phyloP scores from a whole-genome alignment of 225 moss, liverwort and hornwort genomes.

The Antitrichia curtipendula region DNA sequence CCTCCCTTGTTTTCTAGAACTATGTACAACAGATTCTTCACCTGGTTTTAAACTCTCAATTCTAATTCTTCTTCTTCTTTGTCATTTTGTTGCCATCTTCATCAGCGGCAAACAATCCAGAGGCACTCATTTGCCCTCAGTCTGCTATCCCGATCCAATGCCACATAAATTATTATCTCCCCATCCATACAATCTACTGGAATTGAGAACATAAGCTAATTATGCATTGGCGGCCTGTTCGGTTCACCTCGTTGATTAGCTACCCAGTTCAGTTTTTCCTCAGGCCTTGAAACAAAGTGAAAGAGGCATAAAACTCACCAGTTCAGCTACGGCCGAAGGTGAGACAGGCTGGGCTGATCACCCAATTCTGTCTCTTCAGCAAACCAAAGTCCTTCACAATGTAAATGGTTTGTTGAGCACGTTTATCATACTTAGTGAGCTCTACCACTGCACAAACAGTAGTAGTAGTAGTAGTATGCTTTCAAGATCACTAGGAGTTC shows the following conservation, averaged over 20 bases:
- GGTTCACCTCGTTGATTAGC: not conserved
- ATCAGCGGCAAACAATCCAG: too few relatives aligned
- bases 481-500: not conserved
- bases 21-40: not conserved
- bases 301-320: not conserved
- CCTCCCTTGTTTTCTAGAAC: not conserved
- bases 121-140: not conserved
- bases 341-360: not conserved
- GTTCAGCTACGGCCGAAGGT: not conserved
- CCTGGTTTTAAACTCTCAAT: too few relatives aligned
- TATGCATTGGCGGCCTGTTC: not conserved
- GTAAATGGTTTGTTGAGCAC: not conserved
- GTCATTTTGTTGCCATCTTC: not conserved
- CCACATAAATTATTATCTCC: too few relatives aligned
- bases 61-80: too few relatives aligned
- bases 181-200: not conserved
- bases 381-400: not conserved
- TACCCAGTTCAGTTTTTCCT: not conserved
- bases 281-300: not conserved
- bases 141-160: not conserved
- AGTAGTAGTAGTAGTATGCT: not conserved
- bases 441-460: not conserved
- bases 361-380: not conserved
- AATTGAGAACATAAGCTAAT: not conserved
- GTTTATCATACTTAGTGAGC: too few relatives aligned